Evolutionary conservation across 1,139 yeast genomes (phyloP), one percentile per base, ranked within the genome.

Genomic region (Hansenula lynferdii): DNA sequence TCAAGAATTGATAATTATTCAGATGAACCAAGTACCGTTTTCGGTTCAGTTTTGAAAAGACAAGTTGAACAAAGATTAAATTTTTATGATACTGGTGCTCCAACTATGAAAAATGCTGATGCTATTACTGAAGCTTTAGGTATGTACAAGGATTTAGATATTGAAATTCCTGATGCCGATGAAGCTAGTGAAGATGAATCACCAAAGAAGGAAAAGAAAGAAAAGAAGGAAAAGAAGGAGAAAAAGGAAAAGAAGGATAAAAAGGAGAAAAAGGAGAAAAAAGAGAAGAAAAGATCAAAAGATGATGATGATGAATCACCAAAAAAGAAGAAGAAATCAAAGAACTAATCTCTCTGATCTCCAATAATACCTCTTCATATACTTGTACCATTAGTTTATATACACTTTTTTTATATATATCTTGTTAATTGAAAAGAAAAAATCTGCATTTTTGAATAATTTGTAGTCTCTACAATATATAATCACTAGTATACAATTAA

Each of bases 11-110:
- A 92, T 70, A 89, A 89, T 72, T 92, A 86, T 68, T 80, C 89
- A 42, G 94, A 84, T 58, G 89, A 82, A 62, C 90, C 92, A 61
- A 70, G 84, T 34, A 83, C 83, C 50, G 87, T 80, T 42, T 94
- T 92, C 59, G 99, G 98, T 64, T 75, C 79, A 57, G 81, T 87
- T 43, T 78, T 94, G 65, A 89, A 87, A 75, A 78, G 85, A 66
- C 98, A 92, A 75, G 97, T 92, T 53, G 98, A 92, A 72, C 97
- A 94, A 67, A 86, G 98, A 71, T 77, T 92, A 58, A 85, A 80
- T 67, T 92, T 92, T 62, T 94, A 89, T 74, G 96, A 87, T 62
- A 84, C 96, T 43, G 98, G 98, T 61, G 84, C 85, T 57, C 81
- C 97, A 41, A 96, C 98, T 59, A 85, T 90, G 80, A 92, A 92